Evolutionary conservation across 257 asterid genomes (phyloP).

Genomic region (Lithospermum erythrorhizon): DNA sequence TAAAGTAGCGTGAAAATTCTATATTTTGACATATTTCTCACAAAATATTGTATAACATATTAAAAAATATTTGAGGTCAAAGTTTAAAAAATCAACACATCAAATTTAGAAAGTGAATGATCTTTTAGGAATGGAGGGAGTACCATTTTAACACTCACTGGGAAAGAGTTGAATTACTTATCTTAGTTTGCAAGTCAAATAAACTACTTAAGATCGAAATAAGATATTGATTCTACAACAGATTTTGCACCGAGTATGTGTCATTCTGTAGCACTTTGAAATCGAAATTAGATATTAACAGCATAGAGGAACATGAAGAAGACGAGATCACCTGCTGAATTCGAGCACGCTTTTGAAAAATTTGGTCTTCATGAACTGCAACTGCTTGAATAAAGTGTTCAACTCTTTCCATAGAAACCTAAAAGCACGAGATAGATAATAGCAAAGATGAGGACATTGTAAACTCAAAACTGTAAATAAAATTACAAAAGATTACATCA

Average conservation of each 20-base stretch:
- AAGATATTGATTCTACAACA: not conserved
- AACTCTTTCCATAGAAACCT: conserved; percentile 81
- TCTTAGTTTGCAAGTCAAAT: not conserved
- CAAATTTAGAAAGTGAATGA: too few relatives aligned
- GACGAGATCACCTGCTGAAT: conserved; percentile 56
- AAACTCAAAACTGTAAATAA: too few relatives aligned
- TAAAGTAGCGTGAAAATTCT: too few relatives aligned
- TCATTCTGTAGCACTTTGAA: not conserved
- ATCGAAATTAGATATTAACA: too few relatives aligned
- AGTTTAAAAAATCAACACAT: too few relatives aligned
- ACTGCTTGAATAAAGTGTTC: conserved; percentile 87
- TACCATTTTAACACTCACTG: too few relatives aligned
- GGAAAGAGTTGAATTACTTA: too few relatives aligned
- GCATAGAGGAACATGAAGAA: not conserved
- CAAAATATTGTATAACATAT: too few relatives aligned
- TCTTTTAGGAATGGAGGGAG: too few relatives aligned
- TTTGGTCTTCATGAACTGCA: conserved; percentile 76
- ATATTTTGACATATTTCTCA: too few relatives aligned
- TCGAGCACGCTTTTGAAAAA: conserved; percentile 80
- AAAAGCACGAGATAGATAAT: not conserved
- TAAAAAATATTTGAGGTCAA: too few relatives aligned
- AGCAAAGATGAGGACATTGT: too few relatives aligned
- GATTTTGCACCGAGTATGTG: not conserved
- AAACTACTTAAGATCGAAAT: not conserved
- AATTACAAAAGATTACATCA: not conserved